Conservation (phyloP, 345 rosid genomes). For the Eucalyptus virginea region DNA sequence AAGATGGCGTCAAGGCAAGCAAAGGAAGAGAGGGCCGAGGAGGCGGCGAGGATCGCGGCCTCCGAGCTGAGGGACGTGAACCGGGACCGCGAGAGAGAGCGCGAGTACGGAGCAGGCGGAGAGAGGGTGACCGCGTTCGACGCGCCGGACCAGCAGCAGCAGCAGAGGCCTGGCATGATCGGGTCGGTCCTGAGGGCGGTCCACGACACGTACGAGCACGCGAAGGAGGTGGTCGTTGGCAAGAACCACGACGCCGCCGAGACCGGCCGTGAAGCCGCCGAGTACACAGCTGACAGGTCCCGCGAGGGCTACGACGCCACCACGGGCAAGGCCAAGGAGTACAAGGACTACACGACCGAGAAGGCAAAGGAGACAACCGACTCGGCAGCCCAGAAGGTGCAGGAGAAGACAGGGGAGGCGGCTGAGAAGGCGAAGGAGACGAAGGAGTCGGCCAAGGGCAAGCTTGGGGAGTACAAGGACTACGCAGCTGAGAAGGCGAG, state of each 20-base stretch:
- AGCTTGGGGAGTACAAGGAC: background rate
- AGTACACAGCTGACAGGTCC: background rate
- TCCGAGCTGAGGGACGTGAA: conserved; percentile 29
- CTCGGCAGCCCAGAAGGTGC: background rate
- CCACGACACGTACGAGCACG: conserved; percentile 42
- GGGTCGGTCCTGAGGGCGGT: conserved; percentile 50
- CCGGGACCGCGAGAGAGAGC: conserved; percentile 3
- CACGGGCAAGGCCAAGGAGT: background rate
- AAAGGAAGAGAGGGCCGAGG: conserved; percentile 40
- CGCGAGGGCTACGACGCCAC: background rate
- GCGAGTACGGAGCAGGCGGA: background rate
- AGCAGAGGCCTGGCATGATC: conserved; percentile 40
- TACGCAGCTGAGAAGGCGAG: background rate
- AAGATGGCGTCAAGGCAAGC: conserved; percentile 47
- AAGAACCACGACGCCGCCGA: conserved; percentile 17
- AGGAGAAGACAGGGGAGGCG: background rate
- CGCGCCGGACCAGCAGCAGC: conserved; percentile 1
- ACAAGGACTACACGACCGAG: background rate
- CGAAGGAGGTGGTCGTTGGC: conserved; percentile 46
- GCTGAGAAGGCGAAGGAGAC: background rate
- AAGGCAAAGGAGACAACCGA: conserved; percentile 4
- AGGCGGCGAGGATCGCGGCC: conserved; percentile 26
- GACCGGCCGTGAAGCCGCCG: background rate
- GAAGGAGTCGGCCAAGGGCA: background rate
- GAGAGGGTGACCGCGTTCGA: background rate